Percentiles rank a stretch among this genome's conserved stretches.
Evolutionary conservation across 768 basidiomycete species (phyloP).

Genomic region (Floccularia luteovirens): DNA sequence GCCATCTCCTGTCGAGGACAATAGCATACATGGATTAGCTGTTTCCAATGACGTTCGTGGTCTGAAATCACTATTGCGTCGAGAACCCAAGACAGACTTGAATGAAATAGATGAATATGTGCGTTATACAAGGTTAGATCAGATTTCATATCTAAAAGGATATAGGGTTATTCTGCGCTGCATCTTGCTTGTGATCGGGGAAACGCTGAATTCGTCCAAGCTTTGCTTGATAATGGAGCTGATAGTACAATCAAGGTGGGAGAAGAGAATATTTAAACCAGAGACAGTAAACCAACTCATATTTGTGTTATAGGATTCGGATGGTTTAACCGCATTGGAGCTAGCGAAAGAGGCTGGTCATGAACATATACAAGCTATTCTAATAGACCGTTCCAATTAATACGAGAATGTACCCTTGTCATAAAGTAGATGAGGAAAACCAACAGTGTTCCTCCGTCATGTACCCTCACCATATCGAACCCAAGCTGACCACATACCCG

Average conservation of each 20-base stretch:
- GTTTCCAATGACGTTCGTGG: conserved; percentile 44
- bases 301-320: conserved; percentile 45
- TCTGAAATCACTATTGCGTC: conserved; percentile 34
- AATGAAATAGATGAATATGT: conserved; percentile 72
- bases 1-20: conserved; percentile 24
- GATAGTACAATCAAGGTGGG: conserved; percentile 55
- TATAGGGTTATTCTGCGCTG: conserved; percentile 80
- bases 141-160: background rate
- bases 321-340: conserved; percentile 52
- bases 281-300: background rate
- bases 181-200: conserved; percentile 88
- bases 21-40: conserved; percentile 54
- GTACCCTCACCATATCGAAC: too few relatives aligned
- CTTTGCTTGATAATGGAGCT: conserved; percentile 60
- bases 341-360: conserved; percentile 55
- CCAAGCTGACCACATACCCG: too few relatives aligned
- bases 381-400: conserved; percentile 12
- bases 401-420: too few relatives aligned
- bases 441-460: too few relatives aligned
- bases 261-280: background rate
- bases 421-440: too few relatives aligned
- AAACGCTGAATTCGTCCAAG: conserved; percentile 41
- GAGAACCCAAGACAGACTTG: conserved; percentile 36
- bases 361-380: conserved; percentile 36
- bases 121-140: conserved; percentile 14